Evolutionary conservation across 2,329 filamentous ascomycete genomes (phyloP), one percentile per base, ranked within the genome.

Genomic region (Cryphonectria parasitica): DNA sequence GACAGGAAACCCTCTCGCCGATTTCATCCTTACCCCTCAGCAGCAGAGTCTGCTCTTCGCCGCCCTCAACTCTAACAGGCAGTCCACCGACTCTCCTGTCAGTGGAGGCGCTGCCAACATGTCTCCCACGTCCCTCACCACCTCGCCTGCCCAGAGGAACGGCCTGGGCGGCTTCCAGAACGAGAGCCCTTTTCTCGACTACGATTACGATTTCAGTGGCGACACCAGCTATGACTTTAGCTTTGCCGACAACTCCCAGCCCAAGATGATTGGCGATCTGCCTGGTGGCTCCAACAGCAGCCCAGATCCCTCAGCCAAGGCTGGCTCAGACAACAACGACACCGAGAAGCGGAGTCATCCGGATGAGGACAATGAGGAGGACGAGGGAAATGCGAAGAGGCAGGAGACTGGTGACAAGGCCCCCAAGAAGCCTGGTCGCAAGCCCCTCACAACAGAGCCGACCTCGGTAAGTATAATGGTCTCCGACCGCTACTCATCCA

Each of bases 361-460:
- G 0, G 90, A 91, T 64, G 89, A 90, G 43, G 89, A 92, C 17
- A 90, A 90, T 1, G 91, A 92, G 7, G 92, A 87, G n/a, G 80
- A 82, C 39, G 81, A 83, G 68, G 83, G 82, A 60, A 82, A 83
- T 22, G 81, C 85, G 71, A 96, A 95, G 84, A 89, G 94, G 74
- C 89, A 92, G 72, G 94, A 97, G 81, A 89, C 91, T 71, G 90
- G 94, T 69, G 93, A 95, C 61, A 97, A 96, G 82, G 86, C 91
- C 60, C 89, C 93, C 34, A 98, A 98, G 89, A 99, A 98, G 83
- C 95, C 96, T 5, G 96, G 96, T 66, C 90, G 96, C 74, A 99
- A 99, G 85, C 96, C 95, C 28, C 86, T 98, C 77, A 98, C 94
- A 64, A 97, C 93, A 31, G 96, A 98, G 81, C 96, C 96, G 34